These are phyloP conservation scores for Aphanocladium album DNA, from an alignment of 2,329 filamentous ascomycete genomes.

Conservation along the genomic window DNA sequence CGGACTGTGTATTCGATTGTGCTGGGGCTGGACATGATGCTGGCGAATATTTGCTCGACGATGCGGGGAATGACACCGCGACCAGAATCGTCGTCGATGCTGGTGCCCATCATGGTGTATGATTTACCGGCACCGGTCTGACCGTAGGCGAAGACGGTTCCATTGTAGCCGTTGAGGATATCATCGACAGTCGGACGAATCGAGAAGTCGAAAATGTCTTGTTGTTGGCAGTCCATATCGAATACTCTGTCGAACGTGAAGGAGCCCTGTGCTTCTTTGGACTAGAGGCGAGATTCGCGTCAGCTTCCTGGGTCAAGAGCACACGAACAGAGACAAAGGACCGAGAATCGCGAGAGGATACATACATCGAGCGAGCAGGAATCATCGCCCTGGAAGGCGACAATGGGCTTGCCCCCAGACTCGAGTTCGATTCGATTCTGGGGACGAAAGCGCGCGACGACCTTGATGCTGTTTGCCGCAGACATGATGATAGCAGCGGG, in stretches of 20 bases:
- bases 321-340: neutral
- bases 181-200: constrained; percentile 95
- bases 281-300: constrained; percentile 46
- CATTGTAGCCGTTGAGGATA: constrained; percentile 98
- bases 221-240: constrained; percentile 84
- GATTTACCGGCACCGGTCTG: constrained; percentile 98
- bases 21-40: constrained; percentile 83
- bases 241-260: constrained; percentile 99
- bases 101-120: constrained; percentile 79
- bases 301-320: neutral
- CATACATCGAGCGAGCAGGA: constrained; percentile 81
- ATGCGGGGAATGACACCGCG: constrained; percentile 96
- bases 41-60: constrained; percentile 94
- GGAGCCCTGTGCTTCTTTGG: constrained; percentile 72
- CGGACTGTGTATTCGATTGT: constrained; percentile 98
- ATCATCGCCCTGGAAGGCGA: constrained; percentile 81
- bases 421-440: constrained; percentile 93
- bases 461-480: constrained; percentile 66
- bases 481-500: constrained; percentile 42
- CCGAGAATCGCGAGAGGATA: constrained; percentile 18
- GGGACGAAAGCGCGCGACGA: constrained; percentile 95
- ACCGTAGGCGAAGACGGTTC: constrained; percentile 96
- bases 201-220: constrained; percentile 96
- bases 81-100: constrained; percentile 82
- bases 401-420: constrained; percentile 87